Conservation (phyloP, 164 flowering plant species). For the Piper betle region DNA sequence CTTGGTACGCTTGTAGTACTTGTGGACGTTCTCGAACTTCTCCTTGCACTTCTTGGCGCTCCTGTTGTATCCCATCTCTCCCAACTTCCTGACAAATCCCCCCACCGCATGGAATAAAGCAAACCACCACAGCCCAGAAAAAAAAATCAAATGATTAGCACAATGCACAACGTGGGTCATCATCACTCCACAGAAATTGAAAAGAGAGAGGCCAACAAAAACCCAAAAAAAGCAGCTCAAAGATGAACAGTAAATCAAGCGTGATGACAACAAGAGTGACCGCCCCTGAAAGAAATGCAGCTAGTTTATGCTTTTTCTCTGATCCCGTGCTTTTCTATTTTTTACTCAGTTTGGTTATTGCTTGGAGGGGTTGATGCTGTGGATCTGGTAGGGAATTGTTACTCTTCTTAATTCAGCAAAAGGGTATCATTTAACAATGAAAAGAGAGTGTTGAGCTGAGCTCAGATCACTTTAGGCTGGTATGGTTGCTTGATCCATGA, state of each 20-base stretch:
- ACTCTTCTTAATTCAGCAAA: conserved; percentile 10
- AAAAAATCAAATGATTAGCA: neutral
- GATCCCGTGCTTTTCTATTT: neutral
- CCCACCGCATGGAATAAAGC: neutral
- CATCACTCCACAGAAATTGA: too few relatives aligned
- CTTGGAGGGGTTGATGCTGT: conserved; percentile 21
- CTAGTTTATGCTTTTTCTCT: neutral
- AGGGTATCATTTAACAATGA: conserved; percentile 20
- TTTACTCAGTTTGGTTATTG: conserved; percentile 4
- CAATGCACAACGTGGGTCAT: neutral
- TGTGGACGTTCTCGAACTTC: conserved; percentile 67
- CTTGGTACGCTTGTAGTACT: conserved; percentile 60
- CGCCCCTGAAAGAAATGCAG: neutral
- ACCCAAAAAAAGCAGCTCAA: neutral
- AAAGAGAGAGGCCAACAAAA: neutral
- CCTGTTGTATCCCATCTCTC: conserved; percentile 40
- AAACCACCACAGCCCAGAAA: neutral
- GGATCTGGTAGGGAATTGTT: conserved; percentile 20
- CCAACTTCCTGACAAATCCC: conserved; percentile 40
- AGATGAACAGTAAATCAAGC: too few relatives aligned
- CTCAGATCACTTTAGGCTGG: too few relatives aligned
- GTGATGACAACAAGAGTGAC: too few relatives aligned
- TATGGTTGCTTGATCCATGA: neutral
- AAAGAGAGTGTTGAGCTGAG: neutral
- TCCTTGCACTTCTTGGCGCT: conserved; percentile 65